Conservation (phyloP, 2,329 filamentous ascomycete genomes). For the Aspergillus quadricinctus region DNA sequence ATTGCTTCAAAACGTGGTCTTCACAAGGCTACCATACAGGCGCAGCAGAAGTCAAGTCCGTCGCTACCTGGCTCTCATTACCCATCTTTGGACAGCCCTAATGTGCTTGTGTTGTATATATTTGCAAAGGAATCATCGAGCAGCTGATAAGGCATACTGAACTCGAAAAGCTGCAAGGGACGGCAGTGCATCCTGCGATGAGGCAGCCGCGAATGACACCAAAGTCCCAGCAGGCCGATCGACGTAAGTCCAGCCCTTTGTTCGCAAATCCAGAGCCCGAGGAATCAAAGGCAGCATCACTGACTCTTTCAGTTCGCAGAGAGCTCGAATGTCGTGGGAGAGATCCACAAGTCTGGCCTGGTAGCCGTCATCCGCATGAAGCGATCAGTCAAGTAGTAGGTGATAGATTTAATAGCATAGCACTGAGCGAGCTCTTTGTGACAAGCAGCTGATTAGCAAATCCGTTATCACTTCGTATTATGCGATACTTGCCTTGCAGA, state of each 20-base stretch:
- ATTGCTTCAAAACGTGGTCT: constrained; percentile 48
- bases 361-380: constrained; percentile 1
- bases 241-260: constrained; percentile 15
- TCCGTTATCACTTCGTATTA: background rate
- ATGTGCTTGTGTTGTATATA: background rate
- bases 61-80: background rate
- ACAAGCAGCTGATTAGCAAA: background rate
- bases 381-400: background rate
- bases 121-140: constrained; percentile 12
- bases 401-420: background rate
- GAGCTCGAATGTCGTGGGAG: constrained; percentile 13
- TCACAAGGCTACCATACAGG: constrained; percentile 50
- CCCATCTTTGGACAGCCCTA: background rate
- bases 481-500: background rate
- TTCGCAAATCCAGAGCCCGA: background rate
- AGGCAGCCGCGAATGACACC: constrained; percentile 21
- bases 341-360: constrained; percentile 10
- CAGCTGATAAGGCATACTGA: constrained; percentile 19
- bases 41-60: constrained; percentile 32
- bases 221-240: constrained; percentile 25
- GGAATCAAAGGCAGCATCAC: constrained; percentile 1
- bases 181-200: constrained; percentile 22
- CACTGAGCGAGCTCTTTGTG: no score
- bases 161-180: constrained; percentile 18
- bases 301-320: constrained; percentile 16